These are phyloP conservation scores for Suillus cothurnatus DNA, from an alignment of 768 basidiomycete species.

Conservation along the genomic window DNA sequence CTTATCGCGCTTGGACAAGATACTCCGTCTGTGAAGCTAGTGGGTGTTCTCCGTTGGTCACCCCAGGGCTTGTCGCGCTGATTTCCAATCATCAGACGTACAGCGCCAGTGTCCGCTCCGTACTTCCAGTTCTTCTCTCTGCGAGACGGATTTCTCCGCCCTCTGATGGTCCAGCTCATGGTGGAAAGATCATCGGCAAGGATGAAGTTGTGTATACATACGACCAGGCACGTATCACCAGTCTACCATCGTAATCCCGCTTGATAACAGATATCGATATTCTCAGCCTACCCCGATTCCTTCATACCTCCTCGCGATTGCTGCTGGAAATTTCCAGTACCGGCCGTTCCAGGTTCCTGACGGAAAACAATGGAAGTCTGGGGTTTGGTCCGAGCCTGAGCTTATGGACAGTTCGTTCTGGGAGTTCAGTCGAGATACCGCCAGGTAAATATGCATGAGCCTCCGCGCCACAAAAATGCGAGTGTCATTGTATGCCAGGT, in stretches of 20 bases:
- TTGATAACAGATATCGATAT: neutral
- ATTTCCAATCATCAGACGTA: slow-evolving; percentile 41
- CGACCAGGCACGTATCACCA: slow-evolving; percentile 42
- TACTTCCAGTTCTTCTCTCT: slow-evolving; percentile 57
- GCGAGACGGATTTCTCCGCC: slow-evolving; percentile 55
- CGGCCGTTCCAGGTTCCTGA: slow-evolving; percentile 39
- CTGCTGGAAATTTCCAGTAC: slow-evolving; percentile 57
- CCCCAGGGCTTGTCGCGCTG: neutral
- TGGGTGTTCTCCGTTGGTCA: slow-evolving; percentile 20
- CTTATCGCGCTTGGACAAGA: slow-evolving; percentile 31
- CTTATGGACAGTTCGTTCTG: slow-evolving; percentile 50
- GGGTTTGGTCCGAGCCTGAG: slow-evolving; percentile 64
- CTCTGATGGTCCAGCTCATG: slow-evolving; percentile 42
- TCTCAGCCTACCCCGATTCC: slow-evolving; percentile 54
- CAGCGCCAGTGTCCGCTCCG: slow-evolving; percentile 47
- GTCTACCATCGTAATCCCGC: neutral
- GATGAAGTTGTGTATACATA: slow-evolving; percentile 51
- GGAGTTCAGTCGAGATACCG: slow-evolving; percentile 61
- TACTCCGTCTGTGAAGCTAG: slow-evolving; percentile 57
- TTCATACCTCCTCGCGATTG: slow-evolving; percentile 61
- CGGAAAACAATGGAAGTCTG: slow-evolving; percentile 51
- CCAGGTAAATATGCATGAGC: slow-evolving; percentile 34
- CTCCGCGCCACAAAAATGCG: neutral
- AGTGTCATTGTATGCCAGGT: slow-evolving; percentile 31
- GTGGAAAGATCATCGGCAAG: slow-evolving; percentile 44